Evolutionary conservation across 768 basidiomycete genomes (phyloP), one percentile per base, ranked within the genome.

Genomic region (Podaxis carcinomalis): DNA sequence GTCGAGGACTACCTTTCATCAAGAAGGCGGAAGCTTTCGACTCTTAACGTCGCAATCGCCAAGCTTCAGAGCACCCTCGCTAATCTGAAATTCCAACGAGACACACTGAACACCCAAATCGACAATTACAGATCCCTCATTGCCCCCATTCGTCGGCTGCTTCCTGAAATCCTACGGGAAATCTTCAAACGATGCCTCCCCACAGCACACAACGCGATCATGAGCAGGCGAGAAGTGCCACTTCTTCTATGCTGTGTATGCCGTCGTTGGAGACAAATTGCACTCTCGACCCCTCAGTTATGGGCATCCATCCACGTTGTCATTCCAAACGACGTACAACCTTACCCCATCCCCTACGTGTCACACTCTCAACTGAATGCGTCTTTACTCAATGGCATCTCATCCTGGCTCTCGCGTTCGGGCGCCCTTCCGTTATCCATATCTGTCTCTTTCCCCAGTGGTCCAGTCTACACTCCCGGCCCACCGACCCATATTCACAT

Each of bases 171-270:
- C 28, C 61, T 69, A 14, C 63, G 63, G 19, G 66, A 64, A 39
- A 66, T 69, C 37, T 69, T 69, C 56, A 5, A 64, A 1, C 52
- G n/a, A 9, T 68, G 66, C 27, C 64, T 68, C 19, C 66, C 67
- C 0, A 44, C 21, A 0, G 21, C 32, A 1, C 64, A 62, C 53
- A 64, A 63, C 36, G 51, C 64, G 1, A 56, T 62, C 11, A 62
- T 68, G 52, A 55, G 57, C 53, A 14, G 35, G 10, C 35, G 50
- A 19, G 60, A 64, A 39, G 57, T 66, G 1, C 68, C 68, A 2
- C 47, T 67, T 1, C 54, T 68, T 14, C 61, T 69, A n/a, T 62
- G 55, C 0, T 64, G 50, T 3, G 49, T 69, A 21, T 68, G 64
- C 51, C 59, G 55, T n/a, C 27, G 19, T 7, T 69, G 68, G 68